phyloP scores from a whole-genome alignment of 768 basidiomycete genomes.

The Boletus barrowsii region DNA sequence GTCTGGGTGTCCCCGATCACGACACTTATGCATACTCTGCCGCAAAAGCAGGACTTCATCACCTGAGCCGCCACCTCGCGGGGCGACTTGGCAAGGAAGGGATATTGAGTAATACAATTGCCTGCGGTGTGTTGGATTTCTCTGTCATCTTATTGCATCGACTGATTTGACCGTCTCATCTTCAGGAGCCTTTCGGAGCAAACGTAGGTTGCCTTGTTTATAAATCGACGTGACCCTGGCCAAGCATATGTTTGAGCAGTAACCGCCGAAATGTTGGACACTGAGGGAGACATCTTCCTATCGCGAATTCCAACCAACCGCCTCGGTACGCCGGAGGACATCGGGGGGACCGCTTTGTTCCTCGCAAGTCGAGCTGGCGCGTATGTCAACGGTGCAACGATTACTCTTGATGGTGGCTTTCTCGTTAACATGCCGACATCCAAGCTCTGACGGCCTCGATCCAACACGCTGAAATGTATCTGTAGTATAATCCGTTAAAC shows the following conservation, averaged over 20 bases:
- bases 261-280: constrained; percentile 51
- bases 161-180: neutral
- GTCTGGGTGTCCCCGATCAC: constrained; percentile 46
- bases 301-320: constrained; percentile 46
- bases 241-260: constrained; percentile 33
- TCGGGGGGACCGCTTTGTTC: constrained; percentile 61
- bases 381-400: constrained; percentile 62
- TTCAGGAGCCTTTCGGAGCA: constrained; percentile 40
- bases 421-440: constrained; percentile 39
- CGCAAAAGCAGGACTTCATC: constrained; percentile 61
- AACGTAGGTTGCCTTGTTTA: constrained; percentile 29
- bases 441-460: constrained; percentile 27
- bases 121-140: constrained; percentile 43
- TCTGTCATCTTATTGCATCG: neutral
- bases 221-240: neutral
- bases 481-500: neutral
- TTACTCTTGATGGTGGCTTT: constrained; percentile 59
- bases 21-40: constrained; percentile 68
- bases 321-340: constrained; percentile 62
- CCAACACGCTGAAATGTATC: neutral
- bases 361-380: constrained; percentile 57
- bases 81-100: constrained; percentile 53
- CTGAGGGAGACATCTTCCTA: constrained; percentile 42
- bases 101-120: constrained; percentile 61
- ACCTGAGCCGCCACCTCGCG: constrained; percentile 56